Conservation (phyloP, 2,329 filamentous ascomycete genomes). For the Elsinoe arachidis region DNA sequence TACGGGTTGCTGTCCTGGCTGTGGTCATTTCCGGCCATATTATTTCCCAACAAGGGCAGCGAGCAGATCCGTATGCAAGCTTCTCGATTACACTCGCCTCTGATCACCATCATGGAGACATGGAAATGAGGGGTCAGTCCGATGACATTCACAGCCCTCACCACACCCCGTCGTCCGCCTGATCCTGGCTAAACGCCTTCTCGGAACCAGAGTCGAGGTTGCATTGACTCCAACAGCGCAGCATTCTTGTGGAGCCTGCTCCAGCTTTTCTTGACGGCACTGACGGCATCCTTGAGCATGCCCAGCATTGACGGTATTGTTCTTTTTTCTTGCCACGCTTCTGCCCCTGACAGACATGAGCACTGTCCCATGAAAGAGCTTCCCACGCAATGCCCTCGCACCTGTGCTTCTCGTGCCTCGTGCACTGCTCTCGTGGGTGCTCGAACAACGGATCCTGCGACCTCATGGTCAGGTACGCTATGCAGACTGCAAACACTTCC, state of each 20-base stretch:
- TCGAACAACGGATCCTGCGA: not conserved
- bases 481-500: constrained; percentile 1
- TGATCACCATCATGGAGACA: not conserved
- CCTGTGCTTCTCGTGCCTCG: not conserved
- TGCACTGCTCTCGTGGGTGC: constrained; percentile 2
- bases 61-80: not conserved
- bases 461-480: not conserved
- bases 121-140: not conserved
- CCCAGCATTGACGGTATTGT: not conserved
- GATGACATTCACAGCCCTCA: not conserved
- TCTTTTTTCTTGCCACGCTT: not conserved
- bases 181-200: not conserved
- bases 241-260: not conserved
- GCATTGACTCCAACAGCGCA: not conserved
- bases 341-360: constrained; percentile 3
- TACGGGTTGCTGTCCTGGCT: not conserved
- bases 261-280: not conserved
- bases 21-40: not conserved
- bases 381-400: not conserved
- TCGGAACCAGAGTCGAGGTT: not conserved
- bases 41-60: not conserved
- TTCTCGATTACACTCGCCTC: not conserved
- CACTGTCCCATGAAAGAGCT: not conserved
- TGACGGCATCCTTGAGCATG: not conserved
- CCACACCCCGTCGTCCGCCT: too few relatives aligned